Evolutionary conservation across 305 asterid genomes (phyloP).

Genomic region (Vinca major): DNA sequence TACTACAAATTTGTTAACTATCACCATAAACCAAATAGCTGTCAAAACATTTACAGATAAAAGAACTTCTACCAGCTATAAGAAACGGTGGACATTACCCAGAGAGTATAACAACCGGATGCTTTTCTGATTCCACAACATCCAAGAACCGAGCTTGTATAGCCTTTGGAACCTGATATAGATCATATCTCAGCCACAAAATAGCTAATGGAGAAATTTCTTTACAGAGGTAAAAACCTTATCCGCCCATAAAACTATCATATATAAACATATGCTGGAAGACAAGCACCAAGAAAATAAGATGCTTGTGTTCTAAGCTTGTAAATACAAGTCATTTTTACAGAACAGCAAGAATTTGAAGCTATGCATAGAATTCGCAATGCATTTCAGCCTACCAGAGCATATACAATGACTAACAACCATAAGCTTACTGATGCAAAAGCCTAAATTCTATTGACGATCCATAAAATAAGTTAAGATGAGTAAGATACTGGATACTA

Average conservation of each 20-base stretch:
- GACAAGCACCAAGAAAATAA: constrained; percentile 1
- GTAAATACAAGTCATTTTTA: not conserved
- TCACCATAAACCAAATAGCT: not conserved
- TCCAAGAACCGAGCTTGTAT: constrained; percentile 49
- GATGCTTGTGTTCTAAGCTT: not conserved
- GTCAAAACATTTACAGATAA: not conserved
- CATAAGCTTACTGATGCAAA: constrained; percentile 1
- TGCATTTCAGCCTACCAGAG: not conserved
- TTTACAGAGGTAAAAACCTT: not conserved
- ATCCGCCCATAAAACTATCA: not conserved
- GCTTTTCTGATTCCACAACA: constrained; percentile 58
- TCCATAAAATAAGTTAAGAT: not conserved
- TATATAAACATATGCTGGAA: not conserved
- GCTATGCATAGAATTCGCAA: not conserved
- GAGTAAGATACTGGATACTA: not conserved
- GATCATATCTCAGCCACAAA: constrained; percentile 9
- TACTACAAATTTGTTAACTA: not conserved
- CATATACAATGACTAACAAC: constrained; percentile 1
- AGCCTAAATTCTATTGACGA: not conserved
- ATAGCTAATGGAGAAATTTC: not conserved
- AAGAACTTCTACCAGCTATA: constrained; percentile 3
- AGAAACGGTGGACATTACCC: constrained; percentile 44
- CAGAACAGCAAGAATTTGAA: not conserved
- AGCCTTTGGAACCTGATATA: constrained; percentile 66
- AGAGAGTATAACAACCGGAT: constrained; percentile 76